Evolutionary conservation across 1,284 basidiomycete genomes (phyloP).

Genomic region (Trametes hirsuta): DNA sequence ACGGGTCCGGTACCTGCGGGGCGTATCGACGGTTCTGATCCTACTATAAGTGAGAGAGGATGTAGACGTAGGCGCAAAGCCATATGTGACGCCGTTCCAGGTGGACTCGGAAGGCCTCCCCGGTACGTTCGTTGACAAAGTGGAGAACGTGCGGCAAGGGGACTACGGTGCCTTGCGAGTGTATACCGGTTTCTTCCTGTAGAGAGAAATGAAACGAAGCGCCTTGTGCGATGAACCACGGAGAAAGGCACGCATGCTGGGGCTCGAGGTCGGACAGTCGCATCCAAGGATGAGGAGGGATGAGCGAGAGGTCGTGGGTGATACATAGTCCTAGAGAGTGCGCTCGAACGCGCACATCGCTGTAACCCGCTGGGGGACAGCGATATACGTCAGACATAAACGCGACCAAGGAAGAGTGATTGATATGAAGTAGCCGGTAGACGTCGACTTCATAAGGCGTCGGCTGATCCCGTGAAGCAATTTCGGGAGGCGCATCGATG

Average conservation of each 20-base stretch:
- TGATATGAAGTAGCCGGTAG: background rate
- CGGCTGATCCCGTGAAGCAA: background rate
- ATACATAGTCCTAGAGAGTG: background rate
- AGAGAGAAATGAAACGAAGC: background rate
- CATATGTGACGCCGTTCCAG: background rate
- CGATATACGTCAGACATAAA: no score
- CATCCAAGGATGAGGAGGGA: background rate
- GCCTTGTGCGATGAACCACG: background rate
- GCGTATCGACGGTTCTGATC: background rate
- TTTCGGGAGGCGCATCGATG: background rate
- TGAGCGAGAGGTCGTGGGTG: background rate
- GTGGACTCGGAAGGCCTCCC: background rate
- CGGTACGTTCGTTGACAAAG: background rate
- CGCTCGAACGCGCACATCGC: background rate
- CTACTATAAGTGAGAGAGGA: background rate
- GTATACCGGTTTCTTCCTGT: background rate
- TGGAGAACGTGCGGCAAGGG: background rate
- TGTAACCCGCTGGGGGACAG: no score
- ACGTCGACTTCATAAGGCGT: background rate
- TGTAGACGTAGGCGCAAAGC: background rate
- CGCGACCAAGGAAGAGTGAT: background rate
- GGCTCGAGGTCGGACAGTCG: background rate
- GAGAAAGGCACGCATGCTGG: background rate
- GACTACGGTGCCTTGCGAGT: background rate
- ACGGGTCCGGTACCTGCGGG: background rate